Evolutionary conservation across 192 early-diverging fungal genomes (phyloP), one percentile per base, ranked within the genome.

Genomic region (Coemansia biformis): DNA sequence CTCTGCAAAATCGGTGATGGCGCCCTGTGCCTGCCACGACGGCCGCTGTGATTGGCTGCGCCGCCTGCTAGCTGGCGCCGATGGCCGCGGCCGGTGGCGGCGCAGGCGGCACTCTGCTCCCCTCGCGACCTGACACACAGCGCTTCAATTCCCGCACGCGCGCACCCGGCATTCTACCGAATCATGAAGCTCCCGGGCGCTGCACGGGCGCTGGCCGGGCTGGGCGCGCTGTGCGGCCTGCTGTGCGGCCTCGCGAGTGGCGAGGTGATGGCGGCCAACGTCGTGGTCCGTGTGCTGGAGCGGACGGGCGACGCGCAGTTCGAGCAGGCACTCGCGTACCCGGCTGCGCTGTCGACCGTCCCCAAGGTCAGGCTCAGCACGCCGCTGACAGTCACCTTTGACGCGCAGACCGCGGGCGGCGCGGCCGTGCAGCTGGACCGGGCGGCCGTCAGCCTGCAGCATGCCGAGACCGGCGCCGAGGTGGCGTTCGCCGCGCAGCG

Each of bases 221-320:
- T 47, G 0, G 28, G 39, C 8, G 49, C 30, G 21, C 45, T 66
- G n/a, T 50, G 19, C 6, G 13, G 43, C 5, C 17, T 37, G 46
- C 50, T 38, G 14, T 18, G 31, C 38, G 24, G 43, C 29, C 14
- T 30, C 2, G 53, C 31, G 33, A 16, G 19, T 18, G 52, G 40
- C 8, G 28, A 46, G 17, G 41, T 66, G 3, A 37, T 48, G 16
- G 51, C 48, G 8, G 46, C 31, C 33, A 48, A 59, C 47, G 51
- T 74, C 28, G 49, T 39, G 2, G 54, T 74, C 11, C 57, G 47
- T 22, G 63, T 63, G 30, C 46, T 63, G 43, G 71, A 74, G 47
- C 71, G 71, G 30, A 66, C 71, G 0, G 71, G 71, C 19, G 71
- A 66, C 63, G 59, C 55, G 59, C 51, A 63, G 32, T 59, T 74